Conservation (phyloP, 805 yeast genomes). For the Metschnikowia lachancei region DNA sequence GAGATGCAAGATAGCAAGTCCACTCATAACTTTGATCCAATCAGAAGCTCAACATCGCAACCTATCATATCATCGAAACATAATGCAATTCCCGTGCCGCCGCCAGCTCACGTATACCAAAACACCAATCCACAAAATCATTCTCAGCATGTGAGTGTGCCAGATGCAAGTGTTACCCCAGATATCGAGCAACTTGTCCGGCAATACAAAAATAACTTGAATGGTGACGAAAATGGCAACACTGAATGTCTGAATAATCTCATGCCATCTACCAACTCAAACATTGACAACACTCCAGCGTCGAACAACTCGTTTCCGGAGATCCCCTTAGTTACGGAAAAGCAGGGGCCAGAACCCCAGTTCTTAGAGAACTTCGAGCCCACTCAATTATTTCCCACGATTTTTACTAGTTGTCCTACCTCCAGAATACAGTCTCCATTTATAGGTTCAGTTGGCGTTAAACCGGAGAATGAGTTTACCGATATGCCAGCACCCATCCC, state of each 20-base stretch:
- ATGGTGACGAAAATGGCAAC: slow-evolving; percentile 5
- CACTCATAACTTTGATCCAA: slow-evolving; percentile 14
- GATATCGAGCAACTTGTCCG: slow-evolving; percentile 36
- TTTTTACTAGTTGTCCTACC: slow-evolving; percentile 34
- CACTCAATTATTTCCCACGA: slow-evolving; percentile 51
- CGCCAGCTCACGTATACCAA: slow-evolving; percentile 1
- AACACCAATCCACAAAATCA: not conserved
- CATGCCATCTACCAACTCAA: slow-evolving; percentile 7
- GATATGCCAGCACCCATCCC: slow-evolving; percentile 9
- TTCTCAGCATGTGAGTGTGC: not conserved
- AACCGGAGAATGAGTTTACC: slow-evolving; percentile 5
- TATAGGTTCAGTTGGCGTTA: not conserved
- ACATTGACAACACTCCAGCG: slow-evolving; percentile 34
- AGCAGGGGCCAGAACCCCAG: slow-evolving; percentile 44
- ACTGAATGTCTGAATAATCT: not conserved
- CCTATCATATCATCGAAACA: not conserved
- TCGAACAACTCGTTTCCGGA: slow-evolving; percentile 45
- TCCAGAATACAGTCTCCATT: slow-evolving; percentile 39
- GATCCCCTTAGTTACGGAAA: slow-evolving; percentile 55
- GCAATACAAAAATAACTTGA: slow-evolving; percentile 26
- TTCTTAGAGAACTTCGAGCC: slow-evolving; percentile 56
- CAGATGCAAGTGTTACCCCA: slow-evolving; percentile 9
- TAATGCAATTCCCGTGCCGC: slow-evolving; percentile 9
- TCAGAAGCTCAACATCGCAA: not conserved
- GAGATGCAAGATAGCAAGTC: slow-evolving; percentile 36